phyloP scores from a whole-genome alignment of 257 asterid genomes.

The Paraleonurus japonicus region DNA sequence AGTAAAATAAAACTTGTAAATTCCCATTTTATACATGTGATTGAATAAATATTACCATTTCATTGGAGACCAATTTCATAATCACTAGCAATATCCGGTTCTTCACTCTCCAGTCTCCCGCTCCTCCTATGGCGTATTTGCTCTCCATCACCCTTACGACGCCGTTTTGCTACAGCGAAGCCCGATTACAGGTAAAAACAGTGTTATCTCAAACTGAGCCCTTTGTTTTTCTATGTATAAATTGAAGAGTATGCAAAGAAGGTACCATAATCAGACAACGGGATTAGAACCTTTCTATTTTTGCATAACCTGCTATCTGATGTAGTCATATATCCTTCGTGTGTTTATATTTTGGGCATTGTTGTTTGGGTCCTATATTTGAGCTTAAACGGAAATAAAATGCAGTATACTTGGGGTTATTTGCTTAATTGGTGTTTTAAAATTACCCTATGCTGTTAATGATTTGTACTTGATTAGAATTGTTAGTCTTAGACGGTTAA shows the following conservation, averaged over 20 bases:
- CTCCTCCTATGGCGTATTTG: conserved; percentile 26
- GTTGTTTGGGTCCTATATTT: not conserved
- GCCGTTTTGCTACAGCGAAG: conserved; percentile 20
- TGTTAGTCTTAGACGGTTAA: not conserved
- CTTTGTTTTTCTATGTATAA: not conserved
- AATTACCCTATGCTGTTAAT: not conserved
- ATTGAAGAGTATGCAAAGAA: not conserved
- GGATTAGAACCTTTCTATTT: not conserved
- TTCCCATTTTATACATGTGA: no score
- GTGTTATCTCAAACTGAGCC: not conserved
- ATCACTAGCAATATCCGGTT: not conserved
- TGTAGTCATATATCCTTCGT: not conserved
- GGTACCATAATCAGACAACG: not conserved
- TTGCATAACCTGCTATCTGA: not conserved
- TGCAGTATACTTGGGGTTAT: not conserved
- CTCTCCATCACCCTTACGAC: conserved; percentile 21
- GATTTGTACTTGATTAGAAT: not conserved
- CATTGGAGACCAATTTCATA: not conserved
- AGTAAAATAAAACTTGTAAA: no score
- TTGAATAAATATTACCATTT: no score
- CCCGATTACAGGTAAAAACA: conserved; percentile 22
- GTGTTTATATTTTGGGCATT: not conserved
- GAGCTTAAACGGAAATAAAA: not conserved
- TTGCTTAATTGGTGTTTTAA: not conserved
- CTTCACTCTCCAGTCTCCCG: not conserved